Conservation (phyloP, 2,329 filamentous ascomycete species). For the Cercospora berteroae region DNA sequence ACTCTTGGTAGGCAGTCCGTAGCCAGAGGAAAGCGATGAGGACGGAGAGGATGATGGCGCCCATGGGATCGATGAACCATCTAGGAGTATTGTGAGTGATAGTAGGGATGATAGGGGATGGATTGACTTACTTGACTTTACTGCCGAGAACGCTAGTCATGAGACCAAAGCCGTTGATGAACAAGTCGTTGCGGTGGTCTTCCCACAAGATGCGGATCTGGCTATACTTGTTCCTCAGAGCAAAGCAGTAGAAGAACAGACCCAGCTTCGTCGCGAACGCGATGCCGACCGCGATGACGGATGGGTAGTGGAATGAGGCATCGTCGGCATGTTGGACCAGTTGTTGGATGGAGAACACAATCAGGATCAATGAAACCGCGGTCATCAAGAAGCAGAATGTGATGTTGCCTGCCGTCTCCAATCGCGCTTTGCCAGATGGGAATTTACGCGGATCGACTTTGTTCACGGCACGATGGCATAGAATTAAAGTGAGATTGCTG, state of each 20-base stretch:
- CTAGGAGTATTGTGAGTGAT: not conserved
- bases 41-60: conserved; percentile 77
- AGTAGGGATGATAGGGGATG: not conserved
- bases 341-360: conserved; percentile 78
- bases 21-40: conserved; percentile 80
- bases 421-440: conserved; percentile 86
- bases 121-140: conserved; percentile 58
- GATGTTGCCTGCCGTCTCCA: conserved; percentile 95
- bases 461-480: conserved; percentile 83
- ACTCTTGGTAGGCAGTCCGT: conserved; percentile 81
- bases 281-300: conserved; percentile 77
- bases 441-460: conserved; percentile 83
- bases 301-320: conserved; percentile 73
- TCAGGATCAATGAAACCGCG: conserved; percentile 84
- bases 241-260: conserved; percentile 90
- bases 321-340: conserved; percentile 55
- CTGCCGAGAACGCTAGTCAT: conserved; percentile 86
- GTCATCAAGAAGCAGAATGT: conserved; percentile 96
- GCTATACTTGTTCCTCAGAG: conserved; percentile 83
- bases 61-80: conserved; percentile 95
- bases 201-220: conserved; percentile 93
- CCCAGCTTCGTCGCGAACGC: conserved; percentile 81
- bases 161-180: conserved; percentile 88
- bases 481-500: conserved; percentile 81
- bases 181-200: conserved; percentile 94